Base-by-base conservation (phyloP, 2,329 filamentous ascomycete species). In the Westerdykella sp. region DNA sequence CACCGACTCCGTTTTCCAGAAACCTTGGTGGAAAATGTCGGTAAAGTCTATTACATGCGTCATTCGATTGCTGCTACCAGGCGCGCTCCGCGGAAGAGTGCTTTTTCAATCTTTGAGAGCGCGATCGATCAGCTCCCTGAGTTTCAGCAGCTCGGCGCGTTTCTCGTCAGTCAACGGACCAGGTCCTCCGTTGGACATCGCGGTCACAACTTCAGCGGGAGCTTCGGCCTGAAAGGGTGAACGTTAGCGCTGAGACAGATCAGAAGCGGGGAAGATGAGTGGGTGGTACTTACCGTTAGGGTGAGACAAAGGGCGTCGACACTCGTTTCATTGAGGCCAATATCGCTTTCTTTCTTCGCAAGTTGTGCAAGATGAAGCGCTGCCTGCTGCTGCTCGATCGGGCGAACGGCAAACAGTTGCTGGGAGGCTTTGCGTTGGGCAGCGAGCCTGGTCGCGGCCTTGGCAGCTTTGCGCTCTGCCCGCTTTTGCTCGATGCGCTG, bases 291-390 rank as follows among this genome's bases (percentile, higher is more conserved):
- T 71, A 85, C 82, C 50, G 85, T 71, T 50, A 87, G 72, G 41
- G 78, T 73, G 47, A 78, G 71, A 41, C 82, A 71, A 45, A 87
- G 73, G 40, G 64, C 66, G 42, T 72, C 63, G 34, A 74, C 60
- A 39, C 71, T 70, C 44, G 74, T 63, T 37, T 61, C 57, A 44
- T 59, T 68, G 39, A 81, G 59, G 25, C 72, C 69, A 39, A 78
- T 69, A 18, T 74, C 71, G 41, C 67, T 66, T 48, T 74, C 70
- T 50, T 73, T 72, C 42, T 71, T 72, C 38, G 73, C 70, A 31
- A 87, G 69, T 48, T 77, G 74, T 36, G 76, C 72, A 25, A 88
- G 71, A 47, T 79, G 81, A 46, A 87, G 72, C 4, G 81, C 82
- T 35, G 80, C 76, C 58, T 85, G 82, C 57, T 84, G 76, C 62